Evolutionary conservation across 208 protist genomes (phyloP).

Genomic region (Polymyxa betae): DNA sequence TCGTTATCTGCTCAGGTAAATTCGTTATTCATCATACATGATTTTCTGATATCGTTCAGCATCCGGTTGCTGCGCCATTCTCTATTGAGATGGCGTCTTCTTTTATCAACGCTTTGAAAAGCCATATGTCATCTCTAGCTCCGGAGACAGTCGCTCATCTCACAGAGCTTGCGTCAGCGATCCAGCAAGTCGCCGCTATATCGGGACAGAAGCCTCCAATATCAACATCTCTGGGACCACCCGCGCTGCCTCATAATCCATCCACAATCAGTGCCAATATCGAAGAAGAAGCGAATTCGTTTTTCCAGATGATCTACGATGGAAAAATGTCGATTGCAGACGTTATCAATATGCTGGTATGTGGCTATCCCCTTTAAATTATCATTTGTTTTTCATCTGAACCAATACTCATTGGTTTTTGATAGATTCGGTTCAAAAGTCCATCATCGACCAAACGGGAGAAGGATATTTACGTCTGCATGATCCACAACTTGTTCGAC

Average conservation of each 20-base stretch:
- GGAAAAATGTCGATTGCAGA: slow-evolving; percentile 74
- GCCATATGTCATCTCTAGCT: neutral
- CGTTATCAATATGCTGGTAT: slow-evolving; percentile 72
- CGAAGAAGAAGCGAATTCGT: slow-evolving; percentile 76
- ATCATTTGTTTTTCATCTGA: slow-evolving; percentile 17
- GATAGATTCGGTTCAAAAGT: slow-evolving; percentile 27
- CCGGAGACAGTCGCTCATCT: neutral
- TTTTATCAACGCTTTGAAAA: neutral
- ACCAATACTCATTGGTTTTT: neutral
- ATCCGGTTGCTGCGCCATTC: neutral
- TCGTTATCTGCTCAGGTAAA: neutral
- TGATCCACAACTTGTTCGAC: slow-evolving; percentile 87
- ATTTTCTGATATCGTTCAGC: neutral
- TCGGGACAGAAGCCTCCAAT: too few relatives aligned
- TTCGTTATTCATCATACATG: neutral
- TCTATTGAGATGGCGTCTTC: slow-evolving; percentile 27
- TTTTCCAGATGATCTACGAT: slow-evolving; percentile 78
- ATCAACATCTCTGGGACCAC: too few relatives aligned
- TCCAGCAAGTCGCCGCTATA: neutral
- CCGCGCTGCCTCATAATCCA: neutral
- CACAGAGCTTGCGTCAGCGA: neutral
- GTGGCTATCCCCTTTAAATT: slow-evolving; percentile 39
- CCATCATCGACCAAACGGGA: slow-evolving; percentile 62
- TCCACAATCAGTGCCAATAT: slow-evolving; percentile 63
- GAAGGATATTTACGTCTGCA: slow-evolving; percentile 80